Conservation (phyloP, 176 grass and related monocot genomes). For the Raddia distichophylla region DNA sequence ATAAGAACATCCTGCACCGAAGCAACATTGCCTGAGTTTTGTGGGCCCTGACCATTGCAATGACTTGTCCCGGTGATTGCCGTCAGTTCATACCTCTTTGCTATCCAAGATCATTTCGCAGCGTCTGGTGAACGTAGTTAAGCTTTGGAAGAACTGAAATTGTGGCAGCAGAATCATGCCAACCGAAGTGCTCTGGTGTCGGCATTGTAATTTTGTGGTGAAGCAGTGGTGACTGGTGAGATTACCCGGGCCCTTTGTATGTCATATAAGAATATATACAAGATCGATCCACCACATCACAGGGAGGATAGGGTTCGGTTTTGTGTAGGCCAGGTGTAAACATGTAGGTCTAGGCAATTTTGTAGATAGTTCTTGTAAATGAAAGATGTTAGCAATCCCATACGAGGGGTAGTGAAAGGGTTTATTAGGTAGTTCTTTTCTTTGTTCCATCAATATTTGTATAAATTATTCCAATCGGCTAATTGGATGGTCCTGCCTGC, state of each 20-base stretch:
- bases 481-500: too few relatives aligned
- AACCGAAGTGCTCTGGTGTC: neutral
- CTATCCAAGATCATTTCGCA: slow-evolving; percentile 14
- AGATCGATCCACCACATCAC: slow-evolving; percentile 16
- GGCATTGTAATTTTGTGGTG: slow-evolving; percentile 9
- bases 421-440: neutral
- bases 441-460: too few relatives aligned
- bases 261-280: neutral
- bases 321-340: slow-evolving; percentile 37
- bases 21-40: slow-evolving; percentile 50
- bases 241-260: neutral
- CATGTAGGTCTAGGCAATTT: slow-evolving; percentile 36
- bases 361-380: slow-evolving; percentile 35
- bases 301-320: neutral
- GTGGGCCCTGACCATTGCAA: neutral
- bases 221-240: neutral
- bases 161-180: neutral
- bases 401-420: neutral
- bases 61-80: slow-evolving; percentile 18
- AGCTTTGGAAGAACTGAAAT: neutral
- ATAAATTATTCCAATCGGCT: too few relatives aligned
- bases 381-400: neutral
- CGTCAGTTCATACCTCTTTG: neutral
- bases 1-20: slow-evolving; percentile 56
- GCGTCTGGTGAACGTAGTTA: neutral